Base-by-base conservation (phyloP, 257 asterid species). In the Gentiana straminea region DNA sequence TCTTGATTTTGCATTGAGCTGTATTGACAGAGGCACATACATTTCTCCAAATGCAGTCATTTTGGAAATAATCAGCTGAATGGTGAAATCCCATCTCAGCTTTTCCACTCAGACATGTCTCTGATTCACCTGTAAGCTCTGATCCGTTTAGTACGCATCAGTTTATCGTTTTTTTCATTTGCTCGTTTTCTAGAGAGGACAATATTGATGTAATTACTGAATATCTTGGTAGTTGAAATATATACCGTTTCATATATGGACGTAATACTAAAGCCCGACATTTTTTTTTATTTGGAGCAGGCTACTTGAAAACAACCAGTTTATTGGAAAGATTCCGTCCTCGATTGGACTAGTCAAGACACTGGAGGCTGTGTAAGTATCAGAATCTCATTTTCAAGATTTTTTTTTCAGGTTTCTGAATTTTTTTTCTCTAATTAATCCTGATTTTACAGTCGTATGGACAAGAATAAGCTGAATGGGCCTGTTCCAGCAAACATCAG, bases 311-410 rank as follows among this genome's bases (percentile, higher is more conserved):
- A 68, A 53, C 77, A 90, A 90, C 70, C 58, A 9, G 59, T 68
- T 90, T 1, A 74, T 55, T 15, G 98, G 98, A 64, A 62, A 61
- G 52, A 82, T 90, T 51, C 98, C 98, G 15, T 70, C 79, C 49
- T 71, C 91, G 13, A 46, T 90, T 57, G 84, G 81, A 60, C 86
- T 74, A 55, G 89, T 75, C 9, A 68, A 59, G 51, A 58, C 54
- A 53, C 82, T 90, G 60, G 91, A 90, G 68, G 89, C 75, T 68
- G 44, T 90, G 98, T 90, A 83, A 90, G 98, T 84, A 71, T 59
- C 62, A 39, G 52, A 41, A 62, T 59, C 75, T 55, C 61, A 43
- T 58, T 60, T 51, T 33, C 46, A 7, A 35, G 34, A 39, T 33
- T n/a, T 52, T 49, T 63, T 91, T 24, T 24, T 24, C 24, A 24